Percentiles rank a stretch among this genome's conserved stretches.
phyloP scores from a whole-genome alignment of 1,139 yeast species.

The Yamadazyma triangularis region DNA sequence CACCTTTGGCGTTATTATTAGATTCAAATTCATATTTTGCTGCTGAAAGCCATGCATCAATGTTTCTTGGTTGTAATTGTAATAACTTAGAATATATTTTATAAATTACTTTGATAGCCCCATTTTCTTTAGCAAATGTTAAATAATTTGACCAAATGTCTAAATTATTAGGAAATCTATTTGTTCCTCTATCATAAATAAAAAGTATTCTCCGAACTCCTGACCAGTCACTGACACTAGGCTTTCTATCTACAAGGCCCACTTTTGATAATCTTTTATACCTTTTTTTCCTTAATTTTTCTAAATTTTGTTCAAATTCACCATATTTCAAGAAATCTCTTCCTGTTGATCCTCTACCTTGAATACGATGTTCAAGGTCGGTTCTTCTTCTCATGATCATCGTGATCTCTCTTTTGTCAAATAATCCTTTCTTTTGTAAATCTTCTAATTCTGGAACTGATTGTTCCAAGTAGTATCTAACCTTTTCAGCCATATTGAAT shows the following conservation, averaged over 20 bases:
- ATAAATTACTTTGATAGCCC: constrained; percentile 77
- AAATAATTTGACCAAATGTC: constrained; percentile 78
- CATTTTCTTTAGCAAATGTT: constrained; percentile 65
- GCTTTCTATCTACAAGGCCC: constrained; percentile 45
- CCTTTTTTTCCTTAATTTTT: constrained; percentile 71
- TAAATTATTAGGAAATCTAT: constrained; percentile 73
- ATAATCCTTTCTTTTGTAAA: constrained; percentile 73
- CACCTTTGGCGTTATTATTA: constrained; percentile 85
- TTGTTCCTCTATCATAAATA: constrained; percentile 79
- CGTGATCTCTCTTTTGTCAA: constrained; percentile 74
- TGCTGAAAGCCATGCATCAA: constrained; percentile 90
- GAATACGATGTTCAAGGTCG: constrained; percentile 88
- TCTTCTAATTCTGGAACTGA: constrained; percentile 93
- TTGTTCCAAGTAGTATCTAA: constrained; percentile 73
- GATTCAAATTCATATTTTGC: constrained; percentile 91
- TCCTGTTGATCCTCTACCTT: constrained; percentile 77
- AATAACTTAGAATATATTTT: constrained; percentile 74
- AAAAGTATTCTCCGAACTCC: constrained; percentile 78
- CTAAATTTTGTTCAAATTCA: constrained; percentile 78
- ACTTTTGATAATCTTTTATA: constrained; percentile 56
- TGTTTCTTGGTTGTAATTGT: constrained; percentile 85
- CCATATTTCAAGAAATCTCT: constrained; percentile 76
- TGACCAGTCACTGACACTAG: constrained; percentile 82
- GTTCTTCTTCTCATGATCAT: constrained; percentile 91
- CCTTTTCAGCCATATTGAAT: constrained; percentile 66